Evolutionary conservation across 2,329 filamentous ascomycete species (phyloP).

Genomic region (Aspergillus sp.): DNA sequence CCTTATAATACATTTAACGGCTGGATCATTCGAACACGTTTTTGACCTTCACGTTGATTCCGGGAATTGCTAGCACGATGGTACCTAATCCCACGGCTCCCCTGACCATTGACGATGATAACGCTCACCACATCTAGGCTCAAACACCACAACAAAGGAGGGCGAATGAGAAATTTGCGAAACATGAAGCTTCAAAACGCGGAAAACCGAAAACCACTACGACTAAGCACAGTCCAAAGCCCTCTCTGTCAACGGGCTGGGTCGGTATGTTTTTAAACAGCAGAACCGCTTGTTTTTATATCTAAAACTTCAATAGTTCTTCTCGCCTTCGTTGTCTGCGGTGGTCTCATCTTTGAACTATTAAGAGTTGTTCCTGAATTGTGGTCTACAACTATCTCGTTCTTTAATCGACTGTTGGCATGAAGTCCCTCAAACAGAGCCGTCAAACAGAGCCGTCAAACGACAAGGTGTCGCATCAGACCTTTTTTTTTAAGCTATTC

Average conservation of each 20-base stretch:
- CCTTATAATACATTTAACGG: too few relatives aligned
- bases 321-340: constrained; percentile 63
- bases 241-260: constrained; percentile 58
- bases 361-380: constrained; percentile 46
- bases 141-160: constrained; percentile 67
- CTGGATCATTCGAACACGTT: too few relatives aligned
- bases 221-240: constrained; percentile 51
- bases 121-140: constrained; percentile 40
- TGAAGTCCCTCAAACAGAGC: constrained; percentile 13
- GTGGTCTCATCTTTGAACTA: constrained; percentile 60
- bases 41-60: too few relatives aligned
- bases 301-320: constrained; percentile 47
- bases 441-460: background rate
- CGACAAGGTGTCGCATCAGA: background rate
- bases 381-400: constrained; percentile 36
- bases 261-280: constrained; percentile 53
- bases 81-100: background rate
- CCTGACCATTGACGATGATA: background rate
- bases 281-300: background rate
- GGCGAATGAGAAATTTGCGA: constrained; percentile 63
- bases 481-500: background rate
- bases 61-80: background rate
- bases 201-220: constrained; percentile 53
- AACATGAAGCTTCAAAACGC: constrained; percentile 59
- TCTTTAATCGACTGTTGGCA: constrained; percentile 26